Evolutionary conservation across 805 yeast species (phyloP), one percentile per base, ranked within the genome.

Genomic region (Hanseniaspora guilliermondii): DNA sequence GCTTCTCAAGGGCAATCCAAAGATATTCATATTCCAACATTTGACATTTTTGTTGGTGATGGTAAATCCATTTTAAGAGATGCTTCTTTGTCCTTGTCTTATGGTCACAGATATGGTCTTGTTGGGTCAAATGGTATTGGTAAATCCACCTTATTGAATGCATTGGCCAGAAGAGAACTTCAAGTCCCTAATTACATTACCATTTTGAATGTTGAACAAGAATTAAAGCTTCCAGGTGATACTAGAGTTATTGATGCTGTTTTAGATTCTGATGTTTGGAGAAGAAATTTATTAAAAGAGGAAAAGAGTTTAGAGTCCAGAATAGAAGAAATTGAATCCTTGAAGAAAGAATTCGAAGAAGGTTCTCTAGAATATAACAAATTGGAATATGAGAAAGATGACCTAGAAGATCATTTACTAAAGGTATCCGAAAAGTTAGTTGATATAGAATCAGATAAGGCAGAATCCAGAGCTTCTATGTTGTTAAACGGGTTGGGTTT

Each of bases 41-140:
- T 93, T 65, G 99, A 93, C 68, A 74, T 93, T 57, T 88, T 88
- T 64, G 97, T 93, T 57, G 97, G 98, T 57, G 94, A 86, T 56
- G 97, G 97, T 58, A 83, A 85, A 69, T 80, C 98, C 70, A 91
- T 93, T 53, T 75, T 93, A 59, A 80, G 91, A 44, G 94, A 89
- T 67, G 83, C 97, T 27, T 77, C 88, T 24, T 77, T 93, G 60
- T 82, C 96, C 0, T 76, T 93, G 59, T 82, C 96, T 30, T 83
- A 83, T 66, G 98, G 98, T 54, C 87, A 85, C 68, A 80, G 97
- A 67, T 93, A 93, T 62, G 99, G 98, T 79, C 72, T 93, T 53
- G 96, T 93, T 44, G 99, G 99, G 69, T 95, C 89, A 67, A 93
- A 93, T 73, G 99, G 99, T 91, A 89, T 93, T 61, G 99, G 99